Evolutionary conservation across 2,329 filamentous ascomycete genomes (phyloP).

Genomic region (Pyrenophora graminea): DNA sequence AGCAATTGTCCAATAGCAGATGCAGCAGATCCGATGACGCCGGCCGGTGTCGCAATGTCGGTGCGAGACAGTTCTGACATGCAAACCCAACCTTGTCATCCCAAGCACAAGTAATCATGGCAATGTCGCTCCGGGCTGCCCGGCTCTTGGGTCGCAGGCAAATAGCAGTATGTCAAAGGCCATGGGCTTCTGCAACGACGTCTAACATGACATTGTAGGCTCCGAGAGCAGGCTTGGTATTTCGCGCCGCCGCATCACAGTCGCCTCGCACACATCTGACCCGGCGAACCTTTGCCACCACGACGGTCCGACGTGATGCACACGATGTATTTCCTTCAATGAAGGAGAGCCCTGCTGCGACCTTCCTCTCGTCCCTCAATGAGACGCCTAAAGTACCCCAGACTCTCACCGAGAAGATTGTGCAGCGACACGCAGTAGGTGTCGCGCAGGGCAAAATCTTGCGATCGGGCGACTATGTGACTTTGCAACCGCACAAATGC

Average conservation of each 20-base stretch:
- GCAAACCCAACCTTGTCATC: slow-evolving; percentile 26
- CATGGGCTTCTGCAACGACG: background rate
- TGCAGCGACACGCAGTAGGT: slow-evolving; percentile 79
- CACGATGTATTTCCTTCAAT: slow-evolving; percentile 63
- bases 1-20: slow-evolving; percentile 37
- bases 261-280: slow-evolving; percentile 26
- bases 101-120: slow-evolving; percentile 33
- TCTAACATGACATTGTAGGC: slow-evolving; percentile 30
- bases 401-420: slow-evolving; percentile 90
- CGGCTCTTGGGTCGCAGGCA: slow-evolving; percentile 39
- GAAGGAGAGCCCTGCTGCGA: slow-evolving; percentile 62
- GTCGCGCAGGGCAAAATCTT: slow-evolving; percentile 76
- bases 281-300: slow-evolving; percentile 35
- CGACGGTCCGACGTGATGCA: slow-evolving; percentile 25
- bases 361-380: slow-evolving; percentile 73
- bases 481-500: slow-evolving; percentile 69
- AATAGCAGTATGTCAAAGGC: slow-evolving; percentile 31
- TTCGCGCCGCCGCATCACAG: slow-evolving; percentile 33
- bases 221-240: slow-evolving; percentile 31
- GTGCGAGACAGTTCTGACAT: slow-evolving; percentile 20
- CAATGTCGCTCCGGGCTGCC: slow-evolving; percentile 44
- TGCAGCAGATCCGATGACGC: slow-evolving; percentile 35
- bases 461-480: slow-evolving; percentile 81
- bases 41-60: slow-evolving; percentile 32
- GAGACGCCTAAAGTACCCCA: slow-evolving; percentile 61